Conservation (phyloP, 73 alveolate genomes). For the Effrenium voratum region DNA sequence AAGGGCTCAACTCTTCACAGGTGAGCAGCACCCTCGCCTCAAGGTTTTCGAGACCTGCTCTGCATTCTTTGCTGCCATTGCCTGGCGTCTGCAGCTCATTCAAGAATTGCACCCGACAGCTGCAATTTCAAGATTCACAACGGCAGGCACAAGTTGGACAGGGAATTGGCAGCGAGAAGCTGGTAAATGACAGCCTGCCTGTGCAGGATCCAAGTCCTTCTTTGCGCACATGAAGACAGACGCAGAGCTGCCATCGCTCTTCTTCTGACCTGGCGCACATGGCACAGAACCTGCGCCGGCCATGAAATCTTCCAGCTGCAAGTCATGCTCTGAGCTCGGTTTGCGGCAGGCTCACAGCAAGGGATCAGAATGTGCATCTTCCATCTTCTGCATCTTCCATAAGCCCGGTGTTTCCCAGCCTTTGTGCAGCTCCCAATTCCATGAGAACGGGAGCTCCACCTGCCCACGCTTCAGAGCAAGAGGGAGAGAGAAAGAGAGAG, state of each 20-base stretch:
- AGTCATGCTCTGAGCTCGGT: too few relatives aligned
- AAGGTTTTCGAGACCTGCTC: conserved; percentile 84
- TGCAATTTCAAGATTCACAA: too few relatives aligned
- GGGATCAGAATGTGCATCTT: too few relatives aligned
- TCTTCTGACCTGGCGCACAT: conserved; percentile 41
- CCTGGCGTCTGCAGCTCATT: too few relatives aligned
- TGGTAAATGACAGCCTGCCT: conserved; percentile 28
- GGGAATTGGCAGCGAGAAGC: too few relatives aligned
- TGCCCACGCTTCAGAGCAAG: background rate
- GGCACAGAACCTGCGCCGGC: background rate
- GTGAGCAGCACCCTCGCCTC: conserved; percentile 22
- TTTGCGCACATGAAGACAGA: conserved; percentile 77
- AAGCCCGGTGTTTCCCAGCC: background rate
- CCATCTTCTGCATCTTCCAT: too few relatives aligned
- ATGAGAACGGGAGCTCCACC: conserved; percentile 82
- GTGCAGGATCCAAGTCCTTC: conserved; percentile 91
- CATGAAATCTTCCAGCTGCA: background rate
- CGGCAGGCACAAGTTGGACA: too few relatives aligned
- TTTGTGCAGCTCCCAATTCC: conserved; percentile 92
- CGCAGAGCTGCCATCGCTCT: conserved; percentile 67
- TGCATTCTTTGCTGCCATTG: conserved; percentile 94
- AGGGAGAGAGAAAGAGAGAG: background rate
- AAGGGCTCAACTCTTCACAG: too few relatives aligned
- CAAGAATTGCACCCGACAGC: too few relatives aligned
- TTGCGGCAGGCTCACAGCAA: too few relatives aligned